These are phyloP conservation scores for Symbiodinium natans DNA, from an alignment of 73 alveolate species.

Conservation along the genomic window DNA sequence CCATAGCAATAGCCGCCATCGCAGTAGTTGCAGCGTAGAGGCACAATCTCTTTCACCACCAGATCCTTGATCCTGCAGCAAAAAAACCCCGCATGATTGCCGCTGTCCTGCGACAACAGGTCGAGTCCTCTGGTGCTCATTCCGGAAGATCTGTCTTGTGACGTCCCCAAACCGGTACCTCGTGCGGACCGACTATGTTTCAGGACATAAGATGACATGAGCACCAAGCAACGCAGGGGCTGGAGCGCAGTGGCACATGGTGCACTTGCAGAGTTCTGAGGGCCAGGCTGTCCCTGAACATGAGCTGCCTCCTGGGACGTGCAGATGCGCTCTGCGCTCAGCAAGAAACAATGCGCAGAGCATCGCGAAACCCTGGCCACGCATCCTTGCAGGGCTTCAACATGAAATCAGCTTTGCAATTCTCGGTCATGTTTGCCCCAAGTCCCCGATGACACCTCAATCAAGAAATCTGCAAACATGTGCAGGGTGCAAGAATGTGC, in stretches of 20 bases:
- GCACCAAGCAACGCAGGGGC: too few species aligned
- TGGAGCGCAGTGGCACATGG: too few species aligned
- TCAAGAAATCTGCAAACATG: not conserved
- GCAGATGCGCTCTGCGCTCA: too few species aligned
- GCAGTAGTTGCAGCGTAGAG: constrained; percentile 9
- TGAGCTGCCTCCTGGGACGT: not conserved
- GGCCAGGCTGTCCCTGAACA: not conserved
- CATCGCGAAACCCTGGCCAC: too few species aligned
- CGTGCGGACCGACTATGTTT: too few species aligned
- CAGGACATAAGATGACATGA: too few species aligned
- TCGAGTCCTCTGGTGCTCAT: constrained; percentile 56
- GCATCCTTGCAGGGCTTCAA: constrained; percentile 58
- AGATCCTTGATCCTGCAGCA: constrained; percentile 71
- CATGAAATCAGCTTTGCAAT: constrained; percentile 72
- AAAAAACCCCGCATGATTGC: too few species aligned
- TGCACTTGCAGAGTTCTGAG: not conserved
- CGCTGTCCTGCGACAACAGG: not conserved
- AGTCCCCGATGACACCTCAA: constrained; percentile 77
- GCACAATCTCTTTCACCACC: constrained; percentile 55
- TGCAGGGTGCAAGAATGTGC: too few species aligned
- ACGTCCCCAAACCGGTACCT: constrained; percentile 78
- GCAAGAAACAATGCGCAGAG: too few species aligned
- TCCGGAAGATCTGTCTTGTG: constrained; percentile 84
- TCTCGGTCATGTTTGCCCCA: constrained; percentile 61
- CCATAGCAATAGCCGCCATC: too few species aligned